Evolutionary conservation across 306 rosid species (phyloP), one percentile per base, ranked within the genome.

Genomic region (Datisca glomerata): DNA sequence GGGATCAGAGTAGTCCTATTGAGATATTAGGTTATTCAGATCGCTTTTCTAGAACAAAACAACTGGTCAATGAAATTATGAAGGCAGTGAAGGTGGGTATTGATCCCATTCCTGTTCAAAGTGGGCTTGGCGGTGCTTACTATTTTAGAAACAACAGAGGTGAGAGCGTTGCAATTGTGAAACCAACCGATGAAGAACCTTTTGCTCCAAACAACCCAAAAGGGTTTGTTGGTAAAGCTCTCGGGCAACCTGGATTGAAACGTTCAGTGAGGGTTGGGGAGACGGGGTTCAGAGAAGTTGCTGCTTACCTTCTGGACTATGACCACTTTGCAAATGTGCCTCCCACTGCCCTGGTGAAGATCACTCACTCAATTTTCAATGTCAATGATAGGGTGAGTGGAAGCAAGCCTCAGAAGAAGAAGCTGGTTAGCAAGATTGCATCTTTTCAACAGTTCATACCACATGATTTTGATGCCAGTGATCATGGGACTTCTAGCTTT

Each of bases 71-170:
- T 55, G 92, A 80, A 19, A 80, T 78, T 64, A 63, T 49, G 24
- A 80, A 72, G 68, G 98, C 78, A 2, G 75, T 80, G 21, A 84
- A 78, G 58, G 66, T 61, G 61, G 98, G 98, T 47, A 53, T 89
- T 5, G 98, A 89, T 47, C 98, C 98, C 2, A 22, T 80, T 56
- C 86, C 84, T 36, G 91, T 73, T 49, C 78, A 68, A 36, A 47
- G 96, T 55, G 98, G 98, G 49, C 93, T 89, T 34, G 98, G 98
- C 20, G 98, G 98, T 61, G 98, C 98, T 1, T 89, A 89, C 66
- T 89, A 78, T 68, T 89, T 89, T 41, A 59, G 79, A 58, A 78
- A 89, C 47, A 53, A 61, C 31, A 42, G 45, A 28, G 81, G 95
- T 64, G 86, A 89, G 24, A 67, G 84, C 55, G 86, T 72, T 51